These are phyloP conservation scores for Xanthoconium separans DNA, from an alignment of 1,284 basidiomycete genomes.

Conservation along the genomic window DNA sequence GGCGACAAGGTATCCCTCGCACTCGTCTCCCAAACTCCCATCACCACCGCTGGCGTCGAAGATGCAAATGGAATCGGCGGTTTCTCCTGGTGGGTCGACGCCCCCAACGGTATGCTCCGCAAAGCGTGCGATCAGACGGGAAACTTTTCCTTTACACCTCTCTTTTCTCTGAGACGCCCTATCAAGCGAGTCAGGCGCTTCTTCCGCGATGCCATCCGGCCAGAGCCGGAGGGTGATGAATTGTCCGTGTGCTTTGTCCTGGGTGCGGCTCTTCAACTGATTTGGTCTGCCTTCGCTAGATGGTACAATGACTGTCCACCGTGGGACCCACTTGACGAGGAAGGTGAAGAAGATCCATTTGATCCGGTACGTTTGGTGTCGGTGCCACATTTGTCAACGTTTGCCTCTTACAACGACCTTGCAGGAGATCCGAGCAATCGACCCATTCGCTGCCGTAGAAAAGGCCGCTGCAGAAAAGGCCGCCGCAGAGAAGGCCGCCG, in stretches of 20 bases:
- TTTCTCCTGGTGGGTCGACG: conserved; percentile 17
- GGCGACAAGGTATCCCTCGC: conserved; percentile 19
- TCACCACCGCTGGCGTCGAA: not conserved
- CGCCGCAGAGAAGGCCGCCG: not conserved
- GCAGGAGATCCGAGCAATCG: not conserved
- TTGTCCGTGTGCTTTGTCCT: conserved; percentile 17
- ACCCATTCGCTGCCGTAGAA: conserved; percentile 8
- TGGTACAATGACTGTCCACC: conserved; percentile 21
- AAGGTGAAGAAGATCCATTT: conserved; percentile 16
- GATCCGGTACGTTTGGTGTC: conserved; percentile 4
- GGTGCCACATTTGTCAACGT: not conserved
- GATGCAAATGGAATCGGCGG: not conserved
- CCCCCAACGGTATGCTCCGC: conserved; percentile 19
- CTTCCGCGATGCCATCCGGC: conserved; percentile 17
- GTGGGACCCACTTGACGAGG: conserved; percentile 31
- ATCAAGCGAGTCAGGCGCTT: conserved; percentile 16
- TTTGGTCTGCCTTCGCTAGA: conserved; percentile 7
- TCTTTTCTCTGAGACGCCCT: conserved; percentile 22
- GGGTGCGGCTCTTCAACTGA: not conserved
- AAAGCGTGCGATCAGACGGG: conserved; percentile 12
- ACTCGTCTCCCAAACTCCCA: conserved; percentile 7
- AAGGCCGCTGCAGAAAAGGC: conserved; percentile 2
- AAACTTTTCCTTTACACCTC: conserved; percentile 19
- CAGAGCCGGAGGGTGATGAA: conserved; percentile 17
- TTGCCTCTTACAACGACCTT: not conserved